These are phyloP conservation scores for Paecilomyces formosus DNA, from an alignment of 2,329 filamentous ascomycete genomes.

Conservation along the genomic window DNA sequence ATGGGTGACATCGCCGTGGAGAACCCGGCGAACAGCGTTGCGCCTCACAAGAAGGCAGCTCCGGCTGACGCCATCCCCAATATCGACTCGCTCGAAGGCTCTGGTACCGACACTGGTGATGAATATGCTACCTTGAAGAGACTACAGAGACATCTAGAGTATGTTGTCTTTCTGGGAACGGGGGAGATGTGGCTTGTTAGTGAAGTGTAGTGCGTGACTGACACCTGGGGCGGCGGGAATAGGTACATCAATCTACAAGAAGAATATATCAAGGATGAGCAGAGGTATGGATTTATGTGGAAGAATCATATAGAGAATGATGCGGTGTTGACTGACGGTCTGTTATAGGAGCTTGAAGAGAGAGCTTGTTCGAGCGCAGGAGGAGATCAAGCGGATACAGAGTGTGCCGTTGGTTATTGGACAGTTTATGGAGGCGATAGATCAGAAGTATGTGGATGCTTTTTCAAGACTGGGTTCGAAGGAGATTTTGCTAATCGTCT, in stretches of 20 bases:
- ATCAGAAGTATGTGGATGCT: conserved; percentile 71
- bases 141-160: conserved; percentile 93
- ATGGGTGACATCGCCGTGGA: conserved; percentile 90
- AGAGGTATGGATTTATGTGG: conserved; percentile 51
- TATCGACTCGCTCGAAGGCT: conserved; percentile 81
- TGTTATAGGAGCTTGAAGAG: conserved; percentile 76
- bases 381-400: conserved; percentile 99
- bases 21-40: conserved; percentile 64
- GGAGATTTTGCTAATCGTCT: conserved; percentile 5
- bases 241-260: conserved; percentile 96
- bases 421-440: conserved; percentile 99
- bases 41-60: conserved; percentile 73
- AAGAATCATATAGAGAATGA: conserved; percentile 1
- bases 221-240: conserved; percentile 7
- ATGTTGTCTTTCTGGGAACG: conserved; percentile 26
- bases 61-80: conserved; percentile 74
- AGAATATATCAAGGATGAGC: conserved; percentile 99
- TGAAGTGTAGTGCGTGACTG: background rate
- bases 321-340: conserved; percentile 6
- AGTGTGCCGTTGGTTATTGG: conserved; percentile 96
- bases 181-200: conserved; percentile 1
- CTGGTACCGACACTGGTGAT: conserved; percentile 72
- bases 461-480: conserved; percentile 6
- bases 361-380: conserved; percentile 92
- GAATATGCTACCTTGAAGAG: conserved; percentile 96